Percentiles rank a stretch among this genome's conserved stretches.
Evolutionary conservation across 2,329 filamentous ascomycete species (phyloP).

Genomic region (Akanthomyces uredinophilus): DNA sequence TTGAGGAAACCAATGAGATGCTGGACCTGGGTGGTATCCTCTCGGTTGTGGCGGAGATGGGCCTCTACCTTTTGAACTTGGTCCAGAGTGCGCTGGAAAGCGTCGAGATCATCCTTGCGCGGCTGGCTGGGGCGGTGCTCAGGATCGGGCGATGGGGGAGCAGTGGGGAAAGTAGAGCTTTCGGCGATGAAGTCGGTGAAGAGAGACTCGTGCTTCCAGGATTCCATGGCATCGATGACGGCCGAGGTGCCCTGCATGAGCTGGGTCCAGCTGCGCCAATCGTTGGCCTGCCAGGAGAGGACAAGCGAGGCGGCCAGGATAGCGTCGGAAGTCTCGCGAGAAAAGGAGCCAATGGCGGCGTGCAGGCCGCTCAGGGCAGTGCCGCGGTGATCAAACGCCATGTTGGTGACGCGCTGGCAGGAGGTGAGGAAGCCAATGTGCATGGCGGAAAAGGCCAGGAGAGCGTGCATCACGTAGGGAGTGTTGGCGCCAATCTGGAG

Average conservation of each 20-base stretch:
- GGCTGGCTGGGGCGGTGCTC: slow-evolving; percentile 58
- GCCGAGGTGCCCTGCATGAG: slow-evolving; percentile 88
- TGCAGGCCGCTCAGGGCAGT: slow-evolving; percentile 83
- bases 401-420: slow-evolving; percentile 77
- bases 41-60: slow-evolving; percentile 62
- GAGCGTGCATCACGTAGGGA: slow-evolving; percentile 87
- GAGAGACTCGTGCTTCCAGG: slow-evolving; percentile 84
- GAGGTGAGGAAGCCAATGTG: slow-evolving; percentile 87
- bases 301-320: slow-evolving; percentile 87
- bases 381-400: slow-evolving; percentile 84
- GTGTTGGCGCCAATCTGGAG: slow-evolving; percentile 76
- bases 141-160: slow-evolving; percentile 56
- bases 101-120: slow-evolving; percentile 64
- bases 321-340: slow-evolving; percentile 80
- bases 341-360: slow-evolving; percentile 80
- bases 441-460: slow-evolving; percentile 90
- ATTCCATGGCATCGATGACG: slow-evolving; percentile 86
- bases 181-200: slow-evolving; percentile 78
- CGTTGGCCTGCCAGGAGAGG: slow-evolving; percentile 91
- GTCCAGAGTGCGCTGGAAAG: slow-evolving; percentile 61
- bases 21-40: slow-evolving; percentile 63
- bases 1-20: slow-evolving; percentile 70
- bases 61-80: slow-evolving; percentile 64
- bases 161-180: slow-evolving; percentile 67
- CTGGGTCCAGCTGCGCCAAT: slow-evolving; percentile 93